Evolutionary conservation across 1,139 yeast genomes (phyloP), one percentile per base, ranked within the genome.

Genomic region (Taiozyma onychis): DNA sequence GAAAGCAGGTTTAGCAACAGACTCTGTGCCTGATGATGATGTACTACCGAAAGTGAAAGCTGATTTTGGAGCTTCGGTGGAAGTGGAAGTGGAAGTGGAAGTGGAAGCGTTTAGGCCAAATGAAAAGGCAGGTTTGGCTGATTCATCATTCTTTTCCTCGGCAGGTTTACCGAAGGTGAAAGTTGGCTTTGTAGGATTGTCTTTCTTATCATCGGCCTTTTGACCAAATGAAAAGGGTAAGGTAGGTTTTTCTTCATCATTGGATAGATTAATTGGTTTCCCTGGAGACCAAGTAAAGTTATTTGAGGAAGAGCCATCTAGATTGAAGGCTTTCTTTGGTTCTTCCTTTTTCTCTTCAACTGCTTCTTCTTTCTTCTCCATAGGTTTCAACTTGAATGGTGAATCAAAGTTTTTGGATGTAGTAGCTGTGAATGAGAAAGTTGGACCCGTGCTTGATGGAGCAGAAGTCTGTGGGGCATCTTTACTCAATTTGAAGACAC

Each of bases 401-500:
- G 69, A 72, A 48, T 69, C 58, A 30, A 55, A 57, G 47, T 74
- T 80, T 51, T 74, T 70, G 18, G 77, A 73, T 21, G 56, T 37
- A 8, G 71, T 66, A 51, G 78, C 78, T 49, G 71, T 66, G 56
- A 83, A 76, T 6, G 76, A 74, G 61, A 85, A 85, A 14, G 77
- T 68, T 22, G 91, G 91, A 4, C 90, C 91, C 57, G 82, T 77
- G 26, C 82, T 85, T 24, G 41, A 13, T 13, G 44, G 22, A 4
- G 41, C 82, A 10, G 80, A 74, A 16, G 76, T 70, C 45, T 74
- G 81, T 3, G 39, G 34, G 3, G 73, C 66, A 50, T 70, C 72
- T 47, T 70, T 69, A 41, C 68, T 63, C 32, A 77, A 81, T 11
- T 82, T 68, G 62, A 88, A 86, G 1, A 83, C 84, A 1, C 86